Evolutionary conservation across 2,329 filamentous ascomycete genomes (phyloP), one percentile per base, ranked within the genome.

Genomic region (Davidsoniella neocaledoniae): DNA sequence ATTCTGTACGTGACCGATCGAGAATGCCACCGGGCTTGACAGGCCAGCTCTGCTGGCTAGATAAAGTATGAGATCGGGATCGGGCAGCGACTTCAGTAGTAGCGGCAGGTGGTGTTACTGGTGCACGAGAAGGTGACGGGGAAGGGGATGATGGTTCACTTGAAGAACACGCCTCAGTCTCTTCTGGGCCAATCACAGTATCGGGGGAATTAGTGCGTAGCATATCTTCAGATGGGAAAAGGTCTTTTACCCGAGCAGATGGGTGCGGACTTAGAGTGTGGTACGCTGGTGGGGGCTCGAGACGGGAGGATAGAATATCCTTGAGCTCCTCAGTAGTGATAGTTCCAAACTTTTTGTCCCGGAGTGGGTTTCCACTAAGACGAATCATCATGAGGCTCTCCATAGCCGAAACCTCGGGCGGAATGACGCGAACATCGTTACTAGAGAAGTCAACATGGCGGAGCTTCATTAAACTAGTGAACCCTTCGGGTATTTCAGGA

Each of bases 331-430:
- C 83, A 0, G 84, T 87, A 19, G 74, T 74, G 66, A 93, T 84
- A 0, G 77, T 82, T 12, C 88, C 69, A 56, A 91, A 86, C 61
- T 87, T 94, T 61, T 83, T 87, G 61, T 95, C 87, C 12, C 84
- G 74, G 12, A 98, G 68, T 0, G 91, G 91, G 58, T 98, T 98
- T n/a, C 86, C 87, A 41, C 79, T 80, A 29, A 98, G 69, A 4
- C 81, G 78, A 40, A 96, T 73, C 60, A 80, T 80, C 17, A 78
- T 73, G 8, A 98, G 67, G 42, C 66, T 79, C 5, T 86, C 77
- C 86, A 96, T 94, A 23, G 76, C 68, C 4, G 81, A 83, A 52
- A 96, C 76, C 55, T 79, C 79, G 0, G 85, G 73, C 26, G 91
- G 84, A 6, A 98, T 63, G 10, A 76, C 69, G 2, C 77, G 77